These are phyloP conservation scores for Fraxinus anomala DNA, from an alignment of 257 asterid species.

Conservation along the genomic window DNA sequence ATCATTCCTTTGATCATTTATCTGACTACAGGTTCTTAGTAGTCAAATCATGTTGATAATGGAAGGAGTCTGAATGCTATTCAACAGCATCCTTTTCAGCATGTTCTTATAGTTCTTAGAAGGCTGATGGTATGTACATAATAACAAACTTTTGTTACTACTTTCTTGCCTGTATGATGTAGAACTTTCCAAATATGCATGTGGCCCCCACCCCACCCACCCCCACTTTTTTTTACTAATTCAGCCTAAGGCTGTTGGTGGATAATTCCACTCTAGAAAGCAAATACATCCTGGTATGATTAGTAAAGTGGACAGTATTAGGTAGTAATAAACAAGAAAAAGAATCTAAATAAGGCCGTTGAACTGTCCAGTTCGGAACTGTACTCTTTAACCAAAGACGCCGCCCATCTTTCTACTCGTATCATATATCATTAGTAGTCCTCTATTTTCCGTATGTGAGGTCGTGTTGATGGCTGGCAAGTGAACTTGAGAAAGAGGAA, in stretches of 20 bases:
- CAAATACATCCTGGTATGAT: background rate
- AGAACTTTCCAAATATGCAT: background rate
- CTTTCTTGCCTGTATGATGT: background rate
- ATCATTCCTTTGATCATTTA: background rate
- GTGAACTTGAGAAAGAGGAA: no score
- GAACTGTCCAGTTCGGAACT: background rate
- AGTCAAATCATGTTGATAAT: background rate
- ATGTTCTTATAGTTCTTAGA: slow-evolving; percentile 1
- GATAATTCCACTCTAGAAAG: background rate
- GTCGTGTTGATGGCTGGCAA: background rate
- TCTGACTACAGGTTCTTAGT: background rate
- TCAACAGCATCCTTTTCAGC: background rate
- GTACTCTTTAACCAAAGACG: background rate
- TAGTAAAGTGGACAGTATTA: background rate
- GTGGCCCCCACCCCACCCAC: no score
- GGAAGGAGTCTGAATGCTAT: background rate
- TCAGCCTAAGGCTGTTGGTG: background rate
- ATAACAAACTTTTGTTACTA: background rate
- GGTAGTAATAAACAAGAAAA: background rate
- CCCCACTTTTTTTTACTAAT: no score
- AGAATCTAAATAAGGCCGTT: background rate
- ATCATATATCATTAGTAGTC: background rate
- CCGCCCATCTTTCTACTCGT: background rate
- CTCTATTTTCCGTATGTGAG: background rate
- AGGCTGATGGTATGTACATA: slow-evolving; percentile 6